A percentile compares a stretch with the other conserved stretches of the same genome.
These are phyloP conservation scores for Rhodotorula sphaerocarpa DNA, from an alignment of 768 basidiomycete genomes.

Conservation along the genomic window DNA sequence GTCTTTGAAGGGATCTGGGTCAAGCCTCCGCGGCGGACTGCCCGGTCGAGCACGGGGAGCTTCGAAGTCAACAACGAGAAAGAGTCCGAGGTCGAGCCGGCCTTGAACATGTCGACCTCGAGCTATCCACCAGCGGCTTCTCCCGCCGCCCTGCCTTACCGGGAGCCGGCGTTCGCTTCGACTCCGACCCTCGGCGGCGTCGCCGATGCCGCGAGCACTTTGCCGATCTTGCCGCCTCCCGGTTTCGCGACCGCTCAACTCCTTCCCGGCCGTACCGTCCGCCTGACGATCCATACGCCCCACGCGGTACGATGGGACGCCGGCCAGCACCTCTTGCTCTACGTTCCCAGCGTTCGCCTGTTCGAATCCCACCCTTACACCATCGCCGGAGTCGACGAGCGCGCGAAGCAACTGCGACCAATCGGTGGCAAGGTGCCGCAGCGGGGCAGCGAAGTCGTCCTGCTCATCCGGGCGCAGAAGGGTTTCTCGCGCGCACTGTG, in stretches of 20 bases:
- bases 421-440: conserved; percentile 4
- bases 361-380: conserved; percentile 68
- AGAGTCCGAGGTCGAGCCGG: neutral
- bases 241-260: conserved; percentile 64
- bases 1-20: conserved; percentile 40
- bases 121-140: conserved; percentile 16
- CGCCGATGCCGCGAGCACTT: no score
- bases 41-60: neutral
- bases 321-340: conserved; percentile 69
- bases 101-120: neutral
- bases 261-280: conserved; percentile 61
- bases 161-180: no score
- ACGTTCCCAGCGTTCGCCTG: conserved; percentile 57
- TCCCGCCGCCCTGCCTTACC: neutral
- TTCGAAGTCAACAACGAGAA: neutral
- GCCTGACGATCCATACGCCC: conserved; percentile 57
- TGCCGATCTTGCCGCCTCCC: conserved; percentile 50
- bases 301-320: conserved; percentile 59
- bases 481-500: conserved; percentile 65
- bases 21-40: neutral
- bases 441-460: conserved; percentile 53
- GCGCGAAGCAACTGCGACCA: conserved; percentile 4
- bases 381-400: conserved; percentile 52
- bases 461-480: conserved; percentile 60
- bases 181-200: neutral